Percentiles rank a stretch among this genome's conserved stretches.
phyloP scores from a whole-genome alignment of 192 early-diverging fungal genomes.

The Coemansia sp. region DNA sequence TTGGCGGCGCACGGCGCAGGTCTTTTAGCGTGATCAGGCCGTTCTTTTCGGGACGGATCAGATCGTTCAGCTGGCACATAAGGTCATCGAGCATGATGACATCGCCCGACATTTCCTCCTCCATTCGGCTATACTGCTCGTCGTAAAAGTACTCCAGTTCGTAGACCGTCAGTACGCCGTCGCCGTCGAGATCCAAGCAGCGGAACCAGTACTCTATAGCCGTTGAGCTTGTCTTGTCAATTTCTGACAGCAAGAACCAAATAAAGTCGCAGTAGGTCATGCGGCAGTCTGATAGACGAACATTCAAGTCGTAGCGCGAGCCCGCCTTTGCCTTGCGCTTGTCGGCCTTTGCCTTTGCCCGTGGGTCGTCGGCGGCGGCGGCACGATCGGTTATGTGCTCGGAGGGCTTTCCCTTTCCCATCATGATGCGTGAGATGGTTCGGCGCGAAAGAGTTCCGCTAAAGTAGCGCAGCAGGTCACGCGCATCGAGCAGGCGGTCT shows the following conservation, averaged over 20 bases:
- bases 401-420: constrained; percentile 60
- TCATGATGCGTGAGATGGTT: constrained; percentile 74
- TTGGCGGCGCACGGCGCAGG: constrained; percentile 35
- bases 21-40: constrained; percentile 57
- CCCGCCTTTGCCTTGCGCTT: constrained; percentile 29
- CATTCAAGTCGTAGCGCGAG: constrained; percentile 46
- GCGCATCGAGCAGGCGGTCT: constrained; percentile 72
- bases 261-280: constrained; percentile 86
- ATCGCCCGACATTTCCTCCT: constrained; percentile 54
- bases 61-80: constrained; percentile 57
- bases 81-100: constrained; percentile 52
- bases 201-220: constrained; percentile 88
- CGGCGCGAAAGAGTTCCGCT: constrained; percentile 67
- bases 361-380: constrained; percentile 9
- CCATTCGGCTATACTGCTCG: constrained; percentile 76
- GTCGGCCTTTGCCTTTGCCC: constrained; percentile 27
- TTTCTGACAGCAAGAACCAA: constrained; percentile 82
- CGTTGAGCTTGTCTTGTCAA: constrained; percentile 70
- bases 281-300: constrained; percentile 53
- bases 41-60: constrained; percentile 43
- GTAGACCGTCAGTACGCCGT: constrained; percentile 81
- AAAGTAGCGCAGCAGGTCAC: constrained; percentile 75
- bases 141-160: constrained; percentile 86
- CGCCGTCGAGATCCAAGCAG: constrained; percentile 88
- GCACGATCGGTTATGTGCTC: constrained; percentile 7